Percentiles rank a stretch among this genome's conserved stretches.
Conservation (phyloP, 2,329 filamentous ascomycete genomes). For the Podosphaera leucotricha region DNA sequence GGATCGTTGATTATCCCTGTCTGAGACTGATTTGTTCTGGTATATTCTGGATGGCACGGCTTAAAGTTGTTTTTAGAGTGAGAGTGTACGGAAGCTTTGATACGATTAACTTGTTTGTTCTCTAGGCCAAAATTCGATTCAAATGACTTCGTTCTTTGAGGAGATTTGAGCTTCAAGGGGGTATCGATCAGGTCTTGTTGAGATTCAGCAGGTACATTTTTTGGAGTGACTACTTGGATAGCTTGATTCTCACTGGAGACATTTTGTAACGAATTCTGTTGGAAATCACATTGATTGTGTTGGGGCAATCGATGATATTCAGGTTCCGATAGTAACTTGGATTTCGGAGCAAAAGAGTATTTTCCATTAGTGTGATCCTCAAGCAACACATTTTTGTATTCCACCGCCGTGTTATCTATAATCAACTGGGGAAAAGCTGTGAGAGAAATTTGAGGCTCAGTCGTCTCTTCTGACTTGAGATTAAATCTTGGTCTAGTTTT, state of each 20-base stretch:
- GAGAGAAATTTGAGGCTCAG: constrained; percentile 8
- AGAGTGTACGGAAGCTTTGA: neutral
- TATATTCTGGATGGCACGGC: neutral
- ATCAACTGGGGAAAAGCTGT: constrained; percentile 15
- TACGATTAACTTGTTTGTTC: neutral
- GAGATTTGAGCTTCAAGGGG: neutral
- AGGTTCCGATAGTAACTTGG: neutral
- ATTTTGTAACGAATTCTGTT: neutral
- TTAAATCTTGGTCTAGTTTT: constrained; percentile 21
- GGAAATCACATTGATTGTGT: neutral
- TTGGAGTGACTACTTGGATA: neutral
- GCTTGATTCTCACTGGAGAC: neutral
- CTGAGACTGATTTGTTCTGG: neutral
- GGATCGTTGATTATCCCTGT: neutral
- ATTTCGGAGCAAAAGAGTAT: neutral
- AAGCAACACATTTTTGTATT: constrained; percentile 11
- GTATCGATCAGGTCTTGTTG: neutral
- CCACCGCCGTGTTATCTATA: constrained; percentile 12
- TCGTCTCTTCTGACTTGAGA: constrained; percentile 2
- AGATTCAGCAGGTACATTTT: neutral
- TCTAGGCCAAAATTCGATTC: neutral
- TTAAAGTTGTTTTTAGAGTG: neutral
- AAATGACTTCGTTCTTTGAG: neutral
- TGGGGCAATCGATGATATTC: neutral
- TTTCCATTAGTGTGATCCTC: constrained; percentile 1